Base-by-base conservation (phyloP, 2,329 filamentous ascomycete genomes). In the Aspergillus pseudotamarii region DNA sequence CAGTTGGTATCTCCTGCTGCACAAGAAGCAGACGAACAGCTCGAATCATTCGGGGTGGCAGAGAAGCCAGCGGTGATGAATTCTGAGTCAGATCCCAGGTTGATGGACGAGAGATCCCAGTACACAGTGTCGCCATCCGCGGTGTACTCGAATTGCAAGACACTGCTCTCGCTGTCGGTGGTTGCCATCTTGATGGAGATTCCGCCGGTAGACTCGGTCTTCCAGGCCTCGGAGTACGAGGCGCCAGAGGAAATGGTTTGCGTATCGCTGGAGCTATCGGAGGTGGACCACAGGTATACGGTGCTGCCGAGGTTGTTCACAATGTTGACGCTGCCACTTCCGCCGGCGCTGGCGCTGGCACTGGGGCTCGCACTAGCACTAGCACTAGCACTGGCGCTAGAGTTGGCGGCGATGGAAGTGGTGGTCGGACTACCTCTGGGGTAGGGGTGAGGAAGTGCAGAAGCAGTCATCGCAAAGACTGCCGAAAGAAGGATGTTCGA, bases 101-200 rank as follows among this genome's bases (percentile, higher is more conserved):
- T 68, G 66, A 76, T 75, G 58, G 65, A 72, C 6, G 73, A 75
- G 60, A 76, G 62, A 57, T 76, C 73, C 73, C 73, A 76, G 62
- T 64, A 76, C 58, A 76, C 59, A 11, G 60, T 64, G 2, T 68
- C 62, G n/a, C 64, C 68, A 26, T 63, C 55, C 57, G 67, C 53
- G 62, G 71, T 75, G 69, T 76, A 76, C 69, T 76, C 74, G 67
- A 73, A 76, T 61, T 76, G 74, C 19, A 76, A 63, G 19, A 76
- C 71, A 56, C 62, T 67, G 57, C 54, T 51, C 53, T 64, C 57
- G 53, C 59, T 53, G 9, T 64, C 53, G 14, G 63, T 61, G 38
- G 71, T 73, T 36, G 71, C 66, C 43, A 76, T 63, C 68, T 76
- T 76, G 67, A 76, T 73, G 38, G 74, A 76, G 65, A 76, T 64